These are phyloP conservation scores for Erysimum cheiri DNA, from an alignment of 441 rosid species.

Conservation along the genomic window DNA sequence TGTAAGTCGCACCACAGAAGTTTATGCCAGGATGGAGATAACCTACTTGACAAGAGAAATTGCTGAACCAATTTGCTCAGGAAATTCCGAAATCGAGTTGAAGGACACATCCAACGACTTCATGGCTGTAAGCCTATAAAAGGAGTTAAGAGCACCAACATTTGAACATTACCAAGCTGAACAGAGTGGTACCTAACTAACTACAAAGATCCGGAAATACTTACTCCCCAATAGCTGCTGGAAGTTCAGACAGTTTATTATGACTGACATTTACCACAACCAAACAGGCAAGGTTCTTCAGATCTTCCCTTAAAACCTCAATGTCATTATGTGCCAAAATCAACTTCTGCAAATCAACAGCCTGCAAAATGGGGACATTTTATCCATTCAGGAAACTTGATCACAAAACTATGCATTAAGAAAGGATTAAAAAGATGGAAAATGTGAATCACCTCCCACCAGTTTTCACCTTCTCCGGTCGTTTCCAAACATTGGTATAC, in stretches of 20 bases:
- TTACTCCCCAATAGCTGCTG: conserved; percentile 90
- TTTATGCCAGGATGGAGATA: conserved; percentile 20
- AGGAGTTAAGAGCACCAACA: conserved; percentile 22
- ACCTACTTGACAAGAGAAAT: conserved; percentile 88
- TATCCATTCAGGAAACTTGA: background rate
- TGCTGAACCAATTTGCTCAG: conserved; percentile 83
- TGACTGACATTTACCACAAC: conserved; percentile 83
- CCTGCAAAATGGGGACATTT: conserved; percentile 49
- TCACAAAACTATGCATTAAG: conserved; percentile 10
- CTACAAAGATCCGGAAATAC: conserved; percentile 41
- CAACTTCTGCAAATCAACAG: conserved; percentile 87
- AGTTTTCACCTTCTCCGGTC: conserved; percentile 79
- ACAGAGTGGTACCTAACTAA: conserved; percentile 3
- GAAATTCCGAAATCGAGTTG: conserved; percentile 62
- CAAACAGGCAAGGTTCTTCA: conserved; percentile 68
- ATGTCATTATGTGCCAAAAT: conserved; percentile 90
- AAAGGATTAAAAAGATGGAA: background rate
- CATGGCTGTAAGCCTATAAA: conserved; percentile 75
- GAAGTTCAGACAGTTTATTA: conserved; percentile 73
- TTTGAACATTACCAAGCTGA: conserved; percentile 19
- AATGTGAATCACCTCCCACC: conserved; percentile 87
- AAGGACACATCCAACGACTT: conserved; percentile 86
- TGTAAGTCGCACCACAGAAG: background rate
- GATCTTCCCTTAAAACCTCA: conserved; percentile 74
- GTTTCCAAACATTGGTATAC: conserved; percentile 69